phyloP scores from a whole-genome alignment of 192 early-diverging fungal genomes.

The Coemansia sp. region DNA sequence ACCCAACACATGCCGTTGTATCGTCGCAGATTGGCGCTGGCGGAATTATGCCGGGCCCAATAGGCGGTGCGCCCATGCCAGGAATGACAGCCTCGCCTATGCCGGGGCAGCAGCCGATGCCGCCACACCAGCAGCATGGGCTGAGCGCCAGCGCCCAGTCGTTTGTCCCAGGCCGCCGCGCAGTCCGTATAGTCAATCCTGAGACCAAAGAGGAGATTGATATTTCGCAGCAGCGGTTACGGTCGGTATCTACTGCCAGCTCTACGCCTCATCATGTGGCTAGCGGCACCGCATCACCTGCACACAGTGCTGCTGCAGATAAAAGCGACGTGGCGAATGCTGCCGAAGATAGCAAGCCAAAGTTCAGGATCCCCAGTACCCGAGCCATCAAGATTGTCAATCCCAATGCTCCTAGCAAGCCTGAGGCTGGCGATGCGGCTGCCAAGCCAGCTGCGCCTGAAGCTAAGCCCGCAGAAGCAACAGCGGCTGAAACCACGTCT shows the following conservation, averaged over 20 bases:
- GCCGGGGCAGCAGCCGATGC: conserved; percentile 21
- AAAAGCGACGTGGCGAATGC: conserved; percentile 25
- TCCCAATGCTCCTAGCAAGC: conserved; percentile 32
- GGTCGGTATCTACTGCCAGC: conserved; percentile 41
- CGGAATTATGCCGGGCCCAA: conserved; percentile 29
- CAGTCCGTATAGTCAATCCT: conserved; percentile 76
- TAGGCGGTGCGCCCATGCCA: conserved; percentile 40
- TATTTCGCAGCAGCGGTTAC: conserved; percentile 47
- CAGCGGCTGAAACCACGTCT: not conserved
- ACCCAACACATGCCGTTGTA: conserved; percentile 23
- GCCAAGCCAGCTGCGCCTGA: conserved; percentile 21
- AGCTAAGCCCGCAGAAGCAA: conserved; percentile 2
- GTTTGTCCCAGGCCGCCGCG: conserved; percentile 34
- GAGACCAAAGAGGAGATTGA: conserved; percentile 69
- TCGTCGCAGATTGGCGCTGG: conserved; percentile 35
- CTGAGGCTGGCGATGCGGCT: conserved; percentile 12
- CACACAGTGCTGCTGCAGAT: conserved; percentile 27
- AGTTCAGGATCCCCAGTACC: conserved; percentile 45
- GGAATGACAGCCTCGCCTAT: conserved; percentile 48
- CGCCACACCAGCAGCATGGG: conserved; percentile 21
- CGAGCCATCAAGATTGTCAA: conserved; percentile 52
- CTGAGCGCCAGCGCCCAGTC: conserved; percentile 39
- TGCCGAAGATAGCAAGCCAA: conserved; percentile 34
- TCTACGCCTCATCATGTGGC: conserved; percentile 37
- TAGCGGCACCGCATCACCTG: conserved; percentile 45